Conservation (phyloP, 2,329 filamentous ascomycete species). For the Verticillium longisporum region DNA sequence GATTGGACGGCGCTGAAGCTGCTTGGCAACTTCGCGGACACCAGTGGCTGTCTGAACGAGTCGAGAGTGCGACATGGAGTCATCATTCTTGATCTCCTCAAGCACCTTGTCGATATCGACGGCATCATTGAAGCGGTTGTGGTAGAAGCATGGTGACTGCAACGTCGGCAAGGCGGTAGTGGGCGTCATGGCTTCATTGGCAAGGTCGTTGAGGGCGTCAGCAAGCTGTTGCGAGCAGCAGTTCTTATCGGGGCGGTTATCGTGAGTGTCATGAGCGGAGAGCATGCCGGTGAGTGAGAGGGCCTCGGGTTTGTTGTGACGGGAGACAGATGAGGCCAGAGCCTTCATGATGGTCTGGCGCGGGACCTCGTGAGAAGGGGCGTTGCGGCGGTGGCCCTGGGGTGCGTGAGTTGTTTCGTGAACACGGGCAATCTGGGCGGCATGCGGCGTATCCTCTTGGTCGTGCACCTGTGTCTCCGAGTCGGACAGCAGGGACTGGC, state of each 20-base stretch:
- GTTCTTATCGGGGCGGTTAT: slow-evolving; percentile 31
- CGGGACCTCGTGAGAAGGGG: slow-evolving; percentile 60
- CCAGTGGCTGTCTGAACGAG: slow-evolving; percentile 93
- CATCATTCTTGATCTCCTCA: slow-evolving; percentile 85
- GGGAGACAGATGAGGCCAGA: slow-evolving; percentile 55
- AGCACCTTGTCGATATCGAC: slow-evolving; percentile 93
- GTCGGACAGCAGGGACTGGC: not conserved
- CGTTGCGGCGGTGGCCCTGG: slow-evolving; percentile 35
- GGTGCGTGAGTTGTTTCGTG: slow-evolving; percentile 7
- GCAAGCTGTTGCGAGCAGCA: slow-evolving; percentile 57
- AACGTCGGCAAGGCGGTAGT: slow-evolving; percentile 58
- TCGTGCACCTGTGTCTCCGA: not conserved
- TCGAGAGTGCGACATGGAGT: slow-evolving; percentile 87
- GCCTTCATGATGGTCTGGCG: slow-evolving; percentile 80
- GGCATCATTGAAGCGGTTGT: slow-evolving; percentile 92
- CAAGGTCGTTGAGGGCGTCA: slow-evolving; percentile 49
- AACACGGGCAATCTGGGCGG: slow-evolving; percentile 15
- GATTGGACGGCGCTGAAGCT: slow-evolving; percentile 86
- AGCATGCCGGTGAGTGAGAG: slow-evolving; percentile 57
- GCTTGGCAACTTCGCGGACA: slow-evolving; percentile 91
- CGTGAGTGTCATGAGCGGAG: slow-evolving; percentile 31
- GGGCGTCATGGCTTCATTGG: slow-evolving; percentile 30
- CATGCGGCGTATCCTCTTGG: slow-evolving; percentile 2
- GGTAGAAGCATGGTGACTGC: slow-evolving; percentile 94
- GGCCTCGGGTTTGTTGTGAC: slow-evolving; percentile 54